Evolutionary conservation across 78 protist species (phyloP).

Genomic region (Paulinella micropora): DNA sequence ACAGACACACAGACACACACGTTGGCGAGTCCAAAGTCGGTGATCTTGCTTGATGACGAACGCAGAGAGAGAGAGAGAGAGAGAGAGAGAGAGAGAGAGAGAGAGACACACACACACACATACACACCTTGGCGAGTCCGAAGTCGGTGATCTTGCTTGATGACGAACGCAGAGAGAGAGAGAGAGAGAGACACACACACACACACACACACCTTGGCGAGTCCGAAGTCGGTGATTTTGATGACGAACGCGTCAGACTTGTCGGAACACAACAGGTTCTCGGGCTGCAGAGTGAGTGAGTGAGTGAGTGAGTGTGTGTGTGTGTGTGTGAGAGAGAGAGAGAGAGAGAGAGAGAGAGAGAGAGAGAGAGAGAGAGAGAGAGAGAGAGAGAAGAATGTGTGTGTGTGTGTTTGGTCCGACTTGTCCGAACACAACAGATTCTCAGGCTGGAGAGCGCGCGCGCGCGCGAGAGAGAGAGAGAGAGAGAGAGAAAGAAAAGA

Average conservation of each 20-base stretch:
- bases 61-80: no score
- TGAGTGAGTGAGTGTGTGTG: no score
- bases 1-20: no score
- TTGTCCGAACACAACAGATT: not conserved
- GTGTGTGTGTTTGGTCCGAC: not conserved
- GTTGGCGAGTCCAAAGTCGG: not conserved
- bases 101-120: no score
- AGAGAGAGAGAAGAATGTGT: no score
- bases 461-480: not conserved
- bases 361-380: no score
- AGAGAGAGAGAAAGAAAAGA: not conserved
- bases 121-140: not conserved
- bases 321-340: no score
- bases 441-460: not conserved
- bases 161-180: no score
- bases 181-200: no score
- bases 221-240: slow-evolving; percentile 26
- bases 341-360: no score
- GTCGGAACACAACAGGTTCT: slow-evolving; percentile 9
- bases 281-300: slow-evolving; percentile 19
- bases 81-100: no score
- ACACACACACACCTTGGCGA: not conserved
- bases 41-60: not conserved
- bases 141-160: not conserved
- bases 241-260: not conserved